phyloP scores from a whole-genome alignment of 148 eudicot species.

The Dianthus caryophyllus region DNA sequence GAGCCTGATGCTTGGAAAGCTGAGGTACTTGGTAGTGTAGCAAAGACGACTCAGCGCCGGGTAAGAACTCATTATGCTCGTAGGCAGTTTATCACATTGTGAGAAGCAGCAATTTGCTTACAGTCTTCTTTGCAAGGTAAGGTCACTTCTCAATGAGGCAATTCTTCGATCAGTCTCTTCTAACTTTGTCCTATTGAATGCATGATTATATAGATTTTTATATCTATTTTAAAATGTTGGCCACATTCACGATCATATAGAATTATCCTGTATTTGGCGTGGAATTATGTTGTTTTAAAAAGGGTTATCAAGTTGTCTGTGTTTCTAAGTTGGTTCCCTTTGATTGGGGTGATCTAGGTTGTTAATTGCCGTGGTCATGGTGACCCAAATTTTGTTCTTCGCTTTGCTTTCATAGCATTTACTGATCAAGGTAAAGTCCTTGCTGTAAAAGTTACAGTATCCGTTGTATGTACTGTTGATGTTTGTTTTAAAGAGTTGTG shows the following conservation, averaged over 20 bases:
- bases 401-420: constrained; percentile 94
- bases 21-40: constrained; percentile 79
- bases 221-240: not conserved
- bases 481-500: constrained; percentile 1
- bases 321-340: constrained; percentile 8
- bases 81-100: constrained; percentile 56
- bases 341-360: constrained; percentile 48
- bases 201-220: not conserved
- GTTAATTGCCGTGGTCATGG: constrained; percentile 98
- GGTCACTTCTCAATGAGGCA: constrained; percentile 16
- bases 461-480: not conserved
- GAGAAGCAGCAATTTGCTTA: constrained; percentile 48
- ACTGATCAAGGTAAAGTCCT: constrained; percentile 72
- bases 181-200: constrained; percentile 9
- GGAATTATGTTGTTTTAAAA: not conserved
- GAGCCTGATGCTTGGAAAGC: constrained; percentile 90
- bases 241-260: not conserved
- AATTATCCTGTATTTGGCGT: not conserved
- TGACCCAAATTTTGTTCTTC: constrained; percentile 93
- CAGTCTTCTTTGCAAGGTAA: constrained; percentile 79
- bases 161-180: not conserved
- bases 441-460: not conserved
- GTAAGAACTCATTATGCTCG: constrained; percentile 79
- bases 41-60: constrained; percentile 77
- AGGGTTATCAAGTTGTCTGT: constrained; percentile 5